phyloP scores from a whole-genome alignment of 2,329 filamentous ascomycete species.

The Trichoderma sp. region DNA sequence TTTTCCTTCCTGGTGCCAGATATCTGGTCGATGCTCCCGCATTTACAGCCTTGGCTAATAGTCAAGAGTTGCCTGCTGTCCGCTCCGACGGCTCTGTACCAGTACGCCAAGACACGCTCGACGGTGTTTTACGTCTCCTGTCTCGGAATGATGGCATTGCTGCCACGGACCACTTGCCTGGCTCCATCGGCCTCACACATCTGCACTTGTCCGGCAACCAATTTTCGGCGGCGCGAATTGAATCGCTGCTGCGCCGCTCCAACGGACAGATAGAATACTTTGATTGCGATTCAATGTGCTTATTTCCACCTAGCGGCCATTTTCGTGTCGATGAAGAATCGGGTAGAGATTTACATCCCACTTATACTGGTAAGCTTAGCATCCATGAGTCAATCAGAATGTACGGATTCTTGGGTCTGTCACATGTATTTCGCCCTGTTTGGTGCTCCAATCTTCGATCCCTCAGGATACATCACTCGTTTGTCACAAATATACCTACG shows the following conservation, averaged over 20 bases:
- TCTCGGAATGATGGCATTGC: constrained; percentile 27
- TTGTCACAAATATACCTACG: constrained; percentile 57
- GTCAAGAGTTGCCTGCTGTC: neutral
- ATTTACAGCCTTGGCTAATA: constrained; percentile 24
- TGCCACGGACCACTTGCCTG: constrained; percentile 25
- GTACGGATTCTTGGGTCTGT: constrained; percentile 46
- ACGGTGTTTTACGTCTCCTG: constrained; percentile 29
- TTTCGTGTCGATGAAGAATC: neutral
- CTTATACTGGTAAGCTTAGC: neutral
- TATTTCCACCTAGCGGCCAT: constrained; percentile 30
- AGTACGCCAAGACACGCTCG: constrained; percentile 32
- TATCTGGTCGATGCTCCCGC: constrained; percentile 52
- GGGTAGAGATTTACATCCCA: neutral
- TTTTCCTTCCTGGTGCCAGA: constrained; percentile 48
- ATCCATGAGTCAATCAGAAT: constrained; percentile 39
- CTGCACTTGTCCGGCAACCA: constrained; percentile 54
- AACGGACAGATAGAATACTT: constrained; percentile 54
- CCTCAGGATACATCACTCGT: constrained; percentile 60
- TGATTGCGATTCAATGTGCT: constrained; percentile 48
- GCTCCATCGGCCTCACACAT: constrained; percentile 49
- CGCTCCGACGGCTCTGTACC: constrained; percentile 36
- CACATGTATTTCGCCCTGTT: constrained; percentile 54
- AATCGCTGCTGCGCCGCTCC: constrained; percentile 44
- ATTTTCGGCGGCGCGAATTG: constrained; percentile 47
- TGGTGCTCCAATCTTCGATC: constrained; percentile 54